Base-by-base conservation (phyloP, 2,329 filamentous ascomycete genomes). In the Cladosporium sp. region DNA sequence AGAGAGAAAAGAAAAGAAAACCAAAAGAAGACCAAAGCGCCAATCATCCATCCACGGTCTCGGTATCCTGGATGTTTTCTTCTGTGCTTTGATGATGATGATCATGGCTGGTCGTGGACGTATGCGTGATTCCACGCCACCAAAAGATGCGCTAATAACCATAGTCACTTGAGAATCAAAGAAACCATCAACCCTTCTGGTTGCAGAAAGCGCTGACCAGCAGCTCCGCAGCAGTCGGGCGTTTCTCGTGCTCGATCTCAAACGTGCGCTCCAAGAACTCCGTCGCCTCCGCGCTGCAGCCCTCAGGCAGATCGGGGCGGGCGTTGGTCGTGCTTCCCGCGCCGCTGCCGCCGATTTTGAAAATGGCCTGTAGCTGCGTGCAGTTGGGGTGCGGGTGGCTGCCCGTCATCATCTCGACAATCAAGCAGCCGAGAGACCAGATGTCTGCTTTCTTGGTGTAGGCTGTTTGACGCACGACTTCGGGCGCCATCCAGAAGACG, bases 401-500 rank as follows among this genome's bases (percentile, higher is more conserved):
- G 50, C 93, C 93, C 11, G 93, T 97, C 79, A 97, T 96, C 93
- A 99, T 99, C 75, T 99, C 93, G 19, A 99, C 92, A 12, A 99
- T 89, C 45, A 99, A 77, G 68, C 93, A 99, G 29, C 93, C 93
- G 19, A 99, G 80, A 40, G 89, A 96, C 93, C 93, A 99, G 61
- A 99, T 99, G 64, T 99, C 93, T 12, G 93, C 93, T 74, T 97
- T 97, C 72, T 92, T 89, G 4, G 92, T 97, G 73, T 99, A 96
- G 5, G 90, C 91, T 3, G 92, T 97, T 72, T 97, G 93, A 64
- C 93, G 93, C 56, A 99, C 93, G 17, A 99, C 93, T 73, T 99
- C 93, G 7, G 93, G 93, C 1, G 93, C 93, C 93, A 99, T 99
- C 93, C 93, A 99, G 74, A 96, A 99, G 47, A 99, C 93, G 20